Evolutionary conservation across 177 flowering plant species (phyloP).

Genomic region (Telopea speciosissima): DNA sequence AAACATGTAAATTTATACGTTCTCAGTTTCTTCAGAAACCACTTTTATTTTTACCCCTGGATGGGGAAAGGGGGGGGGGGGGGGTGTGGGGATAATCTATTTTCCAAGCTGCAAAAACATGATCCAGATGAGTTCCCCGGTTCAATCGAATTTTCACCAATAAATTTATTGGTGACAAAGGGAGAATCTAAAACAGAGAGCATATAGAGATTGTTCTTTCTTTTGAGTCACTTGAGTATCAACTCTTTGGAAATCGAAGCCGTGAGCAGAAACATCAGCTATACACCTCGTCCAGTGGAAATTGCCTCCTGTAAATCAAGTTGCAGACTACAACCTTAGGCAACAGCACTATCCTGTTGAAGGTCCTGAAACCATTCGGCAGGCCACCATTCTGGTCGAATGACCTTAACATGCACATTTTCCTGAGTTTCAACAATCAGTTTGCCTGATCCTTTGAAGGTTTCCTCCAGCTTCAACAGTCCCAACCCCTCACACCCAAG

Average conservation of each 20-base stretch:
- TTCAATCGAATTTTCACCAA: no score
- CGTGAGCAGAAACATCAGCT: background rate
- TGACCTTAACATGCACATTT: conserved; percentile 47
- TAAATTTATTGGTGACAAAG: no score
- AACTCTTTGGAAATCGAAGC: background rate
- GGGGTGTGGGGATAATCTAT: no score
- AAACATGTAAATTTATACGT: no score
- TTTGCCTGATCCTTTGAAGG: conserved; percentile 41
- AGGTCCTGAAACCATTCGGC: conserved; percentile 58
- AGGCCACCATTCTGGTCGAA: conserved; percentile 96
- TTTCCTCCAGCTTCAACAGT: conserved; percentile 66
- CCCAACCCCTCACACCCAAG: conserved; percentile 73
- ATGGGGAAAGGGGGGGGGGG: no score
- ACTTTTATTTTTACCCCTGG: no score
- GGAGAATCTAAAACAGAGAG: background rate
- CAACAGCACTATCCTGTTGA: conserved; percentile 35
- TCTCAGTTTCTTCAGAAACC: no score
- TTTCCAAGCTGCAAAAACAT: background rate
- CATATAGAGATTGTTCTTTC: background rate
- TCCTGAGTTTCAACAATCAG: conserved; percentile 51
- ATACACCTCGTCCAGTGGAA: background rate
- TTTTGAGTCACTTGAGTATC: background rate
- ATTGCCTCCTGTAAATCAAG: background rate
- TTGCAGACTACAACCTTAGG: conserved; percentile 13
- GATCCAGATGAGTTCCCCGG: no score